Evolutionary conservation across 139 green algal genomes (phyloP).

Genomic region (Tetradesmus obliquus): DNA sequence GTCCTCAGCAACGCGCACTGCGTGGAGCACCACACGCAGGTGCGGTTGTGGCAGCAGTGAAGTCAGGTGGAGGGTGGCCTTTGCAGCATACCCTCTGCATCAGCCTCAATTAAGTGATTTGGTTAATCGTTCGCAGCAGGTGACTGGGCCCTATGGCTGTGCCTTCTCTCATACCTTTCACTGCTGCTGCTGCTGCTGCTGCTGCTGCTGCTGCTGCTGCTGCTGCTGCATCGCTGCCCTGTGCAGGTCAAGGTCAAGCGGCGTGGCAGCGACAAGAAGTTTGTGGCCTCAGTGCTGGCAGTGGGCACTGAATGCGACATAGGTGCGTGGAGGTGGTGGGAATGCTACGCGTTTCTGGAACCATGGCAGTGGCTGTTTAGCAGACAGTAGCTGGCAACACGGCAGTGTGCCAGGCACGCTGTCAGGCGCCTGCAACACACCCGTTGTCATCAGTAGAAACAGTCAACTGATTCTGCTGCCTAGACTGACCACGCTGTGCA

Average conservation of each 20-base stretch:
- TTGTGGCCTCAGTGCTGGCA: slow-evolving; percentile 85
- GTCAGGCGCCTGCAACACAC: too few relatives aligned
- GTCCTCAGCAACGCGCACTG: slow-evolving; percentile 97
- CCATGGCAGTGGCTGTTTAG: too few relatives aligned
- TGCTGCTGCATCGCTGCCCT: background rate
- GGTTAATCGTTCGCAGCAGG: too few relatives aligned
- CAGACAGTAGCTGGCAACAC: too few relatives aligned
- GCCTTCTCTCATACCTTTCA: too few relatives aligned
- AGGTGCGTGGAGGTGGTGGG: slow-evolving; percentile 33
- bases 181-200: background rate
- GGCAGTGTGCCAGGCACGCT: background rate
- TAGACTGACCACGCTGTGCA: background rate
- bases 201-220: background rate
- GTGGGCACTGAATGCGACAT: slow-evolving; percentile 96
- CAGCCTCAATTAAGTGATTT: background rate
- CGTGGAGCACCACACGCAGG: slow-evolving; percentile 92
- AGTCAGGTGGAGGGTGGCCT: too few relatives aligned
- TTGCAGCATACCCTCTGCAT: background rate
- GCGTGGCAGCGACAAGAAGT: slow-evolving; percentile 90
- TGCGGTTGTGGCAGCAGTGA: background rate
- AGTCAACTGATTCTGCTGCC: background rate
- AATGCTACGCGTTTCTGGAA: background rate
- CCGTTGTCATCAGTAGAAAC: too few relatives aligned
- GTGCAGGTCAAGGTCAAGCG: slow-evolving; percentile 92
- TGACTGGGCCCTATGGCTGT: too few relatives aligned